phyloP scores from a whole-genome alignment of 2,329 filamentous ascomycete species.

The Dothideomycetes sp. region DNA sequence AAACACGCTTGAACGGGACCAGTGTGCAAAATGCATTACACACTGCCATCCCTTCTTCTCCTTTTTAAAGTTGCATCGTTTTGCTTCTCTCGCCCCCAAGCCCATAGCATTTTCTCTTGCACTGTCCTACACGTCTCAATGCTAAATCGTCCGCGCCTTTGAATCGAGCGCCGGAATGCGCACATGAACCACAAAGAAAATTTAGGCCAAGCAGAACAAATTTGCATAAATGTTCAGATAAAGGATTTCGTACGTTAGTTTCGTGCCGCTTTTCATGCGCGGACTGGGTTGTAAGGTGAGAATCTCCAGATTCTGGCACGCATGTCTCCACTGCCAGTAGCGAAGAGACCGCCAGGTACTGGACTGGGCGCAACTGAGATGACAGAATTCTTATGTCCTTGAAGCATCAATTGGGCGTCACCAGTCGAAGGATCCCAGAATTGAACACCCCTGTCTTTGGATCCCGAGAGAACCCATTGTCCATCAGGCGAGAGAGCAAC shows the following conservation, averaged over 20 bases:
- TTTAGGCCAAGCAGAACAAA: neutral
- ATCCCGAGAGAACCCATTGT: conserved; percentile 92
- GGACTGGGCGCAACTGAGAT: conserved; percentile 96
- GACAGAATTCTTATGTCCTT: conserved; percentile 97
- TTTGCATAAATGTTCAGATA: conserved; percentile 3
- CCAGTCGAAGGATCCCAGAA: conserved; percentile 97
- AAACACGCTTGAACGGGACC: too few species aligned
- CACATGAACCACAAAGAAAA: too few species aligned
- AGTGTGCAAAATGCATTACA: too few species aligned
- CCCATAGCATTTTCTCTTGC: too few species aligned
- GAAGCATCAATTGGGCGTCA: conserved; percentile 92
- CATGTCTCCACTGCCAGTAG: conserved; percentile 95
- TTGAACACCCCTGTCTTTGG: conserved; percentile 93
- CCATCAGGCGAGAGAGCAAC: conserved; percentile 92
- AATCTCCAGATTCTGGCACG: conserved; percentile 88
- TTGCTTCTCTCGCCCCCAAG: too few species aligned
- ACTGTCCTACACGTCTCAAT: too few species aligned
- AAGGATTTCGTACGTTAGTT: neutral
- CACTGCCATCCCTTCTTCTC: too few species aligned
- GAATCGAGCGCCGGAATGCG: too few species aligned
- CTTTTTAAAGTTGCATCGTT: too few species aligned
- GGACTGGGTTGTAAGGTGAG: conserved; percentile 2
- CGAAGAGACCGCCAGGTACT: conserved; percentile 68
- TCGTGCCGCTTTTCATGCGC: neutral
- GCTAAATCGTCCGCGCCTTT: too few species aligned